Base-by-base conservation (phyloP, 768 basidiomycete genomes). In the Infundibulicybe gibba region DNA sequence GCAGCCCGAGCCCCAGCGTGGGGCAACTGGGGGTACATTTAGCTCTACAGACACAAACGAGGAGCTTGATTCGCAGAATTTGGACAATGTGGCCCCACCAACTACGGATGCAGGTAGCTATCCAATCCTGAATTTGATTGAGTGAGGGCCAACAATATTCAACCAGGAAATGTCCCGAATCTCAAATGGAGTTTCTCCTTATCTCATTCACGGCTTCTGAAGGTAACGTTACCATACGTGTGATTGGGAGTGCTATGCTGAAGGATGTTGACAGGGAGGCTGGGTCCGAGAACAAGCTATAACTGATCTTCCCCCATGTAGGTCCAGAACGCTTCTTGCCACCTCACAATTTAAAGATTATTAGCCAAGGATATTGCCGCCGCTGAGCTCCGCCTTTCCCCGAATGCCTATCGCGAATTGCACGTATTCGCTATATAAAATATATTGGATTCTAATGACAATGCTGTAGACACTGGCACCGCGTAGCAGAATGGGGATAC, bases 401-500 rank as follows among this genome's bases (percentile, higher is more conserved):
- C 52, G 19, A 47, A 51, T 34, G 52, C 52, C 19, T 54, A 54
- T 38, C 49, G 52, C 16, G 52, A 54, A 37, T 44, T 54, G 52
- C 47, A 31, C 20, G 52, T 14, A 16, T 16, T 25, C 25, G 25
- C 9, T 30, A 30, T 41, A 16, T 17, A 25, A 19, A 14, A 14
- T 40, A 11, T 6, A n/a, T 8, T 9, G n/a, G 11, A 25, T 17
- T 12, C 5, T 13, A 37, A 3, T 45, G 4, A 37, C 14, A 15
- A 13, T 41, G 15, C 14, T 33, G 16, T 35, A 54, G 52, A 17
- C 52, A 54, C 37, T 54, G 52, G 52, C 52, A 54, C 40, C 52
- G 52, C 32, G 52, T 54, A 25, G 49, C 52, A 25, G 52, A 54
- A 41, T 54, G 52, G 52, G 52, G 52, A 21, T 54, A 54, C 32